These are phyloP conservation scores for Helicostylum pulchrum DNA, from an alignment of 192 early-diverging fungal species.

Conservation along the genomic window DNA sequence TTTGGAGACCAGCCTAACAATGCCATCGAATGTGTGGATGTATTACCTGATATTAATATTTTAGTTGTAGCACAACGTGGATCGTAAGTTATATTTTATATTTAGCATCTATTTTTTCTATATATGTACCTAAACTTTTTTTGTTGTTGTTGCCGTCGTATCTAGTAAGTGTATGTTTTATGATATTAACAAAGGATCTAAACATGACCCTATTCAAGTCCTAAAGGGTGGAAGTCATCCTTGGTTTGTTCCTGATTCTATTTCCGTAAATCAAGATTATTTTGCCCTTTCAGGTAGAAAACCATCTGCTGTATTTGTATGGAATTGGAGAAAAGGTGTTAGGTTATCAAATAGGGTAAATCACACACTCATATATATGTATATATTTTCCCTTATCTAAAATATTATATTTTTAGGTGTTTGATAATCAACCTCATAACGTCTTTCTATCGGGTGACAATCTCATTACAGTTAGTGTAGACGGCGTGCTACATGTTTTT, in stretches of 20 bases:
- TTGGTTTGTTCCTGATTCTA: slow-evolving; percentile 33
- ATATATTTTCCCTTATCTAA: neutral
- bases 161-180: slow-evolving; percentile 37
- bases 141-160: neutral
- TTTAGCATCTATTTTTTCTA: neutral
- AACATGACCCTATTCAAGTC: slow-evolving; percentile 31
- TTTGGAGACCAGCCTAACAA: slow-evolving; percentile 22
- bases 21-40: slow-evolving; percentile 32
- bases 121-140: neutral
- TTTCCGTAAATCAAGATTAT: slow-evolving; percentile 29
- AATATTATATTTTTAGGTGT: slow-evolving; percentile 17
- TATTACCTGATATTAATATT: slow-evolving; percentile 33
- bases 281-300: slow-evolving; percentile 34
- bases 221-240: slow-evolving; percentile 29
- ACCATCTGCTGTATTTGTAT: slow-evolving; percentile 38
- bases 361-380: neutral
- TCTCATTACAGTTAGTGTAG: slow-evolving; percentile 30
- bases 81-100: slow-evolving; percentile 26
- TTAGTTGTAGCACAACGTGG: slow-evolving; percentile 32
- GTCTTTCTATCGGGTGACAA: slow-evolving; percentile 29
- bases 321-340: slow-evolving; percentile 38
- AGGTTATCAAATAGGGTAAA: slow-evolving; percentile 28
- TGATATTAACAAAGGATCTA: slow-evolving; percentile 26
- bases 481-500: slow-evolving; percentile 22
- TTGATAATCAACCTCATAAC: slow-evolving; percentile 35